A percentile compares a stretch with the other conserved stretches of the same genome.
Evolutionary conservation across 345 rosid genomes (phyloP).

Genomic region (Brassica nigra): DNA sequence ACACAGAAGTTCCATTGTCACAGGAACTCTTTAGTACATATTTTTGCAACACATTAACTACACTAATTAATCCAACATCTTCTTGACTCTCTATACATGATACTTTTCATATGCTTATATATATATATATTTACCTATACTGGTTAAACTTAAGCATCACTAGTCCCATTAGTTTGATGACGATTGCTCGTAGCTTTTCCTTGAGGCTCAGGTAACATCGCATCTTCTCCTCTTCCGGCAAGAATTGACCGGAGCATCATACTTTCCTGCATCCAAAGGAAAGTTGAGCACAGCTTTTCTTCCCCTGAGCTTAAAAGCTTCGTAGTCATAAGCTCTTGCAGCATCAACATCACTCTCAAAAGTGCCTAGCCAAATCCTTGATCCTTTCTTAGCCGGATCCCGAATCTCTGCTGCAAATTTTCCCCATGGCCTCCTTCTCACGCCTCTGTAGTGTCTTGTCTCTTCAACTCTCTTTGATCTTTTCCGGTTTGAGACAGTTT

Average conservation of each 20-base stretch:
- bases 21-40: conserved; percentile 26
- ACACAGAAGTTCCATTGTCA: conserved; percentile 32
- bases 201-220: conserved; percentile 25
- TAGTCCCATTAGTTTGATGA: conserved; percentile 29
- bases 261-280: conserved; percentile 74
- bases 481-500: conserved; percentile 27
- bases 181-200: conserved; percentile 20
- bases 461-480: conserved; percentile 23
- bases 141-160: conserved; percentile 6
- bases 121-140: conserved; percentile 14
- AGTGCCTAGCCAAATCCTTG: conserved; percentile 92
- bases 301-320: conserved; percentile 86
- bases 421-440: conserved; percentile 92
- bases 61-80: conserved; percentile 22
- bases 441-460: conserved; percentile 76
- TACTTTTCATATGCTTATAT: neutral
- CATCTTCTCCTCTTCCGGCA: conserved; percentile 60
- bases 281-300: conserved; percentile 85
- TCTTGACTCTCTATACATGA: conserved; percentile 22
- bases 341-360: conserved; percentile 73
- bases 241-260: conserved; percentile 47
- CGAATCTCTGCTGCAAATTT: conserved; percentile 95
- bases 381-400: conserved; percentile 75
- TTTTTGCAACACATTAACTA: conserved; percentile 15
- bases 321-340: conserved; percentile 85